phyloP scores from a whole-genome alignment of 176 grass and related monocot species.

The Phyllostachys edulis region DNA sequence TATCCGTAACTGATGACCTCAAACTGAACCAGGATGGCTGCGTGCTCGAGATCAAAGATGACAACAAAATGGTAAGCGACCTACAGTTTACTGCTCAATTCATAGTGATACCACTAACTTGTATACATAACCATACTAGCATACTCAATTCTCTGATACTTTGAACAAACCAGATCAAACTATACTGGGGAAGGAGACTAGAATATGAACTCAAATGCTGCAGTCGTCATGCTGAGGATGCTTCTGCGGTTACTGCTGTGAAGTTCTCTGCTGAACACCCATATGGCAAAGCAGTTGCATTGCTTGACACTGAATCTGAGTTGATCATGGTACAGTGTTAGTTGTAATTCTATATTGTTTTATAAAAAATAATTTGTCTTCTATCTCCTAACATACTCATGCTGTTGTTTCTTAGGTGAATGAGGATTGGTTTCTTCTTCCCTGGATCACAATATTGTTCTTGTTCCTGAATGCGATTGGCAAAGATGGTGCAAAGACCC shows the following conservation, averaged over 20 bases:
- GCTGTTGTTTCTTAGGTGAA: slow-evolving; percentile 42
- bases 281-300: slow-evolving; percentile 71
- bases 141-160: not conserved
- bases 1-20: slow-evolving; percentile 48
- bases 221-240: slow-evolving; percentile 39
- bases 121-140: not conserved
- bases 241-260: slow-evolving; percentile 56
- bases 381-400: not conserved
- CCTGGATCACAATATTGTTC: slow-evolving; percentile 46
- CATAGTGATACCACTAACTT: not conserved
- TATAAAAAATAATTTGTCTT: not conserved
- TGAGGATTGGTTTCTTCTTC: slow-evolving; percentile 60
- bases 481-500: not conserved
- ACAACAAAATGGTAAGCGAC: slow-evolving; percentile 52
- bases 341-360: not conserved
- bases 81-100: slow-evolving; percentile 19
- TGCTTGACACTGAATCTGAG: slow-evolving; percentile 62
- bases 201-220: slow-evolving; percentile 68
- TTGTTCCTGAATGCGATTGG: slow-evolving; percentile 20
- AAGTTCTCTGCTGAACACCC: slow-evolving; percentile 62
- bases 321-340: slow-evolving; percentile 46
- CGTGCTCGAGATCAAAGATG: slow-evolving; percentile 56
- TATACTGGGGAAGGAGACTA: slow-evolving; percentile 67
- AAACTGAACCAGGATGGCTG: slow-evolving; percentile 45
- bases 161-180: slow-evolving; percentile 63